These are phyloP conservation scores for Phaseolus lunatus DNA, from an alignment of 306 rosid genomes.

Conservation along the genomic window DNA sequence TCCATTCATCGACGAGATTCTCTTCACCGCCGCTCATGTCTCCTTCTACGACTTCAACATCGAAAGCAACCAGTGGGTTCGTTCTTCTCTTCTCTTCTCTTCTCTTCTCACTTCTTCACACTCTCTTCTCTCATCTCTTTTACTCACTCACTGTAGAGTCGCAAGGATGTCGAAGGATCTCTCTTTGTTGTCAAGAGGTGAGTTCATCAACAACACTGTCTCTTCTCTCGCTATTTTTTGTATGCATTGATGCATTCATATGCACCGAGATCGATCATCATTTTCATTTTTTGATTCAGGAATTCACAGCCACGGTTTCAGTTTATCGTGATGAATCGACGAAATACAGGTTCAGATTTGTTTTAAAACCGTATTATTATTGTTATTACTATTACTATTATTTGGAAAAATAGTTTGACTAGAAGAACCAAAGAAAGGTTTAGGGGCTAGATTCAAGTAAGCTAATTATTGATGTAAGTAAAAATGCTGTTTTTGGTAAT, in stretches of 20 bases:
- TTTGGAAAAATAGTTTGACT: background rate
- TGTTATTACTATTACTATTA: background rate
- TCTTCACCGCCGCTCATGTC: constrained; percentile 94
- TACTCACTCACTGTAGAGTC: constrained; percentile 57
- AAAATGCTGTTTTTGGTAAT: background rate
- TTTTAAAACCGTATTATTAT: background rate
- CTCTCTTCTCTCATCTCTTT: background rate
- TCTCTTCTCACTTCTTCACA: background rate
- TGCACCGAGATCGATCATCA: constrained; percentile 15
- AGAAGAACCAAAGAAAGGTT: background rate
- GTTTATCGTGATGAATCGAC: constrained; percentile 95
- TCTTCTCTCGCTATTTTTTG: constrained; percentile 10
- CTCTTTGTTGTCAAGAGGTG: constrained; percentile 97
- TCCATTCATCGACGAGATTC: constrained; percentile 87
- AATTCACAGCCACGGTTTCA: constrained; percentile 88
- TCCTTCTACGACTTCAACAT: constrained; percentile 87
- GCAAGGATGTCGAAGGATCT: constrained; percentile 98
- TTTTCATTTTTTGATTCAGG: constrained; percentile 51
- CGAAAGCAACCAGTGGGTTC: constrained; percentile 86
- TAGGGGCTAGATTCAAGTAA: constrained; percentile 1
- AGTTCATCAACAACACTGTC: constrained; percentile 50
- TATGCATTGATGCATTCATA: constrained; percentile 14
- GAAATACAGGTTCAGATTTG: constrained; percentile 74
- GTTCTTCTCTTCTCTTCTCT: constrained; percentile 44
- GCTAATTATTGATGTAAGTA: background rate